Base-by-base conservation (phyloP, 352 stramenopile genomes). In the Globisporangium spinosum region DNA sequence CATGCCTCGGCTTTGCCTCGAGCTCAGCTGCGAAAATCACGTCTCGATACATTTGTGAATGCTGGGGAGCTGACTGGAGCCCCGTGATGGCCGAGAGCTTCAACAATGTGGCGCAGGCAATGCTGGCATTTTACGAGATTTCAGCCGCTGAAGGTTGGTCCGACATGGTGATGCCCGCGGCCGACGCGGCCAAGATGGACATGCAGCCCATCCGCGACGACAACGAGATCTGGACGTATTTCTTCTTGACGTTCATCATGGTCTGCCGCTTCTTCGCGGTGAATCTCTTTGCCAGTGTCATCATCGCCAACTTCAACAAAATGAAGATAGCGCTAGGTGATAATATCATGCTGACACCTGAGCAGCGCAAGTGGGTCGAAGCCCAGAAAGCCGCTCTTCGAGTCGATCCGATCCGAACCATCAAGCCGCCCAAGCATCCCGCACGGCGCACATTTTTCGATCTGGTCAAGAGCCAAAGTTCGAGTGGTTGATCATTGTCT, bases 251-350 rank as follows among this genome's bases (percentile, higher is more conserved):
- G 0, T 98, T 97, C 75, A 96, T 98, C 40, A 79, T 98, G 64
- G 72, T 98, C 23, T 89, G 94, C 17, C 89, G 90, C 59, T 98
- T 97, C 66, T 98, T 98, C 61, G 88, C 98, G 3, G 89, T 98
- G 29, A 98, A 98, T 45, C 76, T 98, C 0, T 98, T 98, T 64
- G 87, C 98, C 0, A 94, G 94, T 8, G 89, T 98, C 8, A 97
- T 98, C 66, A 97, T 98, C 56, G 93, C 98, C 64, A 97, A 97
- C 62, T 98, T 98, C 67, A 97, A 97, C 56, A 79, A 87, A 34
- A 96, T 96, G 90, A 97, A 96, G 47, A 77, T 72, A 2, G 77
- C 80, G 2, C 62, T 96, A 3, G 87, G 85, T 6, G 87, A 82
- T 2, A 80, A 94, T 38, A 88, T 84, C 53, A 74, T 95, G 67